These are phyloP conservation scores for Forsythia suspensa DNA, from an alignment of 257 asterid genomes.

Conservation along the genomic window DNA sequence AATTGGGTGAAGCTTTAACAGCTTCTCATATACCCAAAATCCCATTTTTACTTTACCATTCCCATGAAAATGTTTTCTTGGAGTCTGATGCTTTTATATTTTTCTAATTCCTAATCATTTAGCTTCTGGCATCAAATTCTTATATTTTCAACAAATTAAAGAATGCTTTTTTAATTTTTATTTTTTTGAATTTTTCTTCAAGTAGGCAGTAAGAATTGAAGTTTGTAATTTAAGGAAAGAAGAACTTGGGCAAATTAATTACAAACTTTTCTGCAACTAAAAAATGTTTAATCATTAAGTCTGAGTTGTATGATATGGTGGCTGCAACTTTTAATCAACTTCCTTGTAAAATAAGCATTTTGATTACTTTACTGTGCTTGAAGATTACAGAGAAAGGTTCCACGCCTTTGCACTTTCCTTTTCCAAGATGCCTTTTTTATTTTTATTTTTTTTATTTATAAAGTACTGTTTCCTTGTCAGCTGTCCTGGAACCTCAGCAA, in stretches of 20 bases:
- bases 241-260: neutral
- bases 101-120: neutral
- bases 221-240: neutral
- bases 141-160: no score
- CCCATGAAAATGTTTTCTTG: neutral
- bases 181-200: no score
- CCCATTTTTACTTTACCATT: neutral
- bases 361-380: slow-evolving; percentile 26
- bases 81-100: neutral
- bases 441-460: slow-evolving; percentile 1
- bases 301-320: slow-evolving; percentile 11
- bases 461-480: slow-evolving; percentile 17
- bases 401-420: slow-evolving; percentile 26
- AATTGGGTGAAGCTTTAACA: neutral
- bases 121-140: neutral
- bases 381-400: slow-evolving; percentile 30
- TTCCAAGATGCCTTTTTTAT: slow-evolving; percentile 9
- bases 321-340: slow-evolving; percentile 20
- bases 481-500: neutral
- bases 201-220: no score
- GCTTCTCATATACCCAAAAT: neutral
- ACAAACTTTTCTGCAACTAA: neutral
- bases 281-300: slow-evolving; percentile 1
- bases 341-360: slow-evolving; percentile 32
- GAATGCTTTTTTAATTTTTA: neutral